Base-by-base conservation (phyloP, 2,329 filamentous ascomycete species). In the Diplocarpon rosae region DNA sequence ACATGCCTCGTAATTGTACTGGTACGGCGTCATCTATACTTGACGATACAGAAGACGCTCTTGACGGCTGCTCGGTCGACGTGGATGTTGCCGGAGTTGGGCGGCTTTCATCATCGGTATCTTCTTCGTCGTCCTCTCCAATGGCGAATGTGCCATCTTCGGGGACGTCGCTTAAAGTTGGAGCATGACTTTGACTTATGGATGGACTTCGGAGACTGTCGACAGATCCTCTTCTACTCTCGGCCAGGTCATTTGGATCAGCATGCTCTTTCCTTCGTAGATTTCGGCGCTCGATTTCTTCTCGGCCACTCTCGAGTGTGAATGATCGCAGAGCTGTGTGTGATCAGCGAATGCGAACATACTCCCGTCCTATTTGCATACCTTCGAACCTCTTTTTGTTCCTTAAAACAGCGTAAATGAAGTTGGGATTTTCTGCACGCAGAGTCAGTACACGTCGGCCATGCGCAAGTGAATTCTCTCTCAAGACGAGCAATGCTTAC, bases 251-350 rank as follows among this genome's bases (percentile, higher is more conserved):
- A 5, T 70, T 61, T 2, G 66, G 63, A 42, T 78, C 75, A 13
- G 68, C 63, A 4, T 69, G 67, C 31, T 86, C 78, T 67, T 95
- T 80, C 60, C 72, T 76, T 46, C 75, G 73, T 50, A 83, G 77
- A 49, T 79, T 82, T 50, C 84, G 77, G 44, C 85, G 79, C 61
- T 95, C 86, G 24, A 96, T 83, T 61, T 96, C 90, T 62, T 90
- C 83, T 58, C 92, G 85, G 0, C 86, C 92, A 56, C 85, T 92
- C 60, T 96, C 90, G 1, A 96, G 71, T 0, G 90, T 96, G 57
- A 96, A 94, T 12, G 81, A 78, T 20, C 89, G 78, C 32, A 96
- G 67, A 1, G 84, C 84, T 61, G 41, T 2, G 30, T 7, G 37
- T 17, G 35, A 15, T 55, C 32, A 51, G 50, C 5, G 15, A 34